Percentiles rank a stretch among this genome's conserved stretches.
Conservation (phyloP, 495 filamentous ascomycete species). For the Aspergillus olivimuriae region DNA sequence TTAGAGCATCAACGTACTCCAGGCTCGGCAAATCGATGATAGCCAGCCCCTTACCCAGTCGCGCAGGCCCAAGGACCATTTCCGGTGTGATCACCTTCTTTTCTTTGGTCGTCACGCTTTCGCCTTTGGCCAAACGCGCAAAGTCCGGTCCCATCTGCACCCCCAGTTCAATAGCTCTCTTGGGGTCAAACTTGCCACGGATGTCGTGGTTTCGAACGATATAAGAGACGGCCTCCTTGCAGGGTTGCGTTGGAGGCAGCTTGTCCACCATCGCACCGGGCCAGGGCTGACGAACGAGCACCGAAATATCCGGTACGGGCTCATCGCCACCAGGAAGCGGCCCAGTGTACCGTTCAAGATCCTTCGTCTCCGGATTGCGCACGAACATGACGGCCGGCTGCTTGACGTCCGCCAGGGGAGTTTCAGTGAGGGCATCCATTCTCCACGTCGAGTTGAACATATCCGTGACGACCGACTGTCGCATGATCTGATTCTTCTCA, state of each 20-base stretch:
- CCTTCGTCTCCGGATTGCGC: constrained; percentile 55
- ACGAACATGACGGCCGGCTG: constrained; percentile 66
- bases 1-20: constrained; percentile 59
- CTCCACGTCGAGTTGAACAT: constrained; percentile 83
- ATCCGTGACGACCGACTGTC: constrained; percentile 55
- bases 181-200: constrained; percentile 70
- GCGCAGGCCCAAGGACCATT: constrained; percentile 55
- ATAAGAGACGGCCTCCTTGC: constrained; percentile 69
- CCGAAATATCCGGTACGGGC: constrained; percentile 57
- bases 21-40: constrained; percentile 69
- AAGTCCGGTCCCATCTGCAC: constrained; percentile 49
- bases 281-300: constrained; percentile 76
- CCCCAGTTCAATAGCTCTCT: constrained; percentile 54
- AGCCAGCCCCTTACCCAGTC: constrained; percentile 60
- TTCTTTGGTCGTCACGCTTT: constrained; percentile 45
- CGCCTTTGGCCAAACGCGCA: constrained; percentile 48
- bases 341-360: constrained; percentile 59
- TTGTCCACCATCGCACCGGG: constrained; percentile 58
- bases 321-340: constrained; percentile 48
- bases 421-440: constrained; percentile 60
- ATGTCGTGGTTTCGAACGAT: constrained; percentile 67
- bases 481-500: constrained; percentile 41
- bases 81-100: constrained; percentile 56
- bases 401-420: constrained; percentile 55
- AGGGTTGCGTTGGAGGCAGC: constrained; percentile 61